These are phyloP conservation scores for Lactarius sp. DNA, from an alignment of 768 basidiomycete species.

Conservation along the genomic window DNA sequence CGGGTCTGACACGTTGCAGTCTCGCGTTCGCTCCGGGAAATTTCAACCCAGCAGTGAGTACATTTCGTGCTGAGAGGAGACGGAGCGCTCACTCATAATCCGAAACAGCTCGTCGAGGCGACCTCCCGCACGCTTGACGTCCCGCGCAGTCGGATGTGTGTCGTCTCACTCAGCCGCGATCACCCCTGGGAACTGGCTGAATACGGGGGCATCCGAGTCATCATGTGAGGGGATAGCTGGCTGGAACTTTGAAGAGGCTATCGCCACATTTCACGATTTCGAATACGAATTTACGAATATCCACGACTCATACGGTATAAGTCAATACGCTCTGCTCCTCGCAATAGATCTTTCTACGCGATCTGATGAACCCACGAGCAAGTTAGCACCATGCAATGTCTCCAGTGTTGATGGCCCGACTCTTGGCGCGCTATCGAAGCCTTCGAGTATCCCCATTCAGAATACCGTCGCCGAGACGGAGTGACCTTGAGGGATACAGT, in stretches of 20 bases:
- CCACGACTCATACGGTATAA: not conserved
- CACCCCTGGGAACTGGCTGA: conserved; percentile 24
- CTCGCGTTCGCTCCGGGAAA: conserved; percentile 20
- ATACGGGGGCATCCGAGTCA: conserved; percentile 20
- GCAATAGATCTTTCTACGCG: too few species aligned
- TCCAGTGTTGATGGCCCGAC: too few species aligned
- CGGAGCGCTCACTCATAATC: not conserved
- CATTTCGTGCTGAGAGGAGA: not conserved
- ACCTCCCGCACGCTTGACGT: conserved; percentile 17
- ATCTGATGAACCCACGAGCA: not conserved
- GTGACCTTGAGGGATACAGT: too few species aligned
- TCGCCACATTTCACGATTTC: not conserved
- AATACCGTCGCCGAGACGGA: too few species aligned
- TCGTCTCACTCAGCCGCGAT: conserved; percentile 16
- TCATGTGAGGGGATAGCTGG: conserved; percentile 10
- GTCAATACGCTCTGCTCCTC: not conserved
- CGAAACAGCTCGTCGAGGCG: conserved; percentile 21
- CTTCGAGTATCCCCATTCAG: too few species aligned
- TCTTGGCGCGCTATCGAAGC: too few species aligned
- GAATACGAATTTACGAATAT: not conserved
- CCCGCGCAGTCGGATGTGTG: conserved; percentile 24
- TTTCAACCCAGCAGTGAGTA: conserved; percentile 20
- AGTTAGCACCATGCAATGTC: too few species aligned
- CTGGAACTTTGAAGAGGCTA: not conserved
- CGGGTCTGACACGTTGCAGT: conserved; percentile 5